These are phyloP conservation scores for Babesia ovata DNA, from an alignment of 169 alveolate species.

Conservation along the genomic window DNA sequence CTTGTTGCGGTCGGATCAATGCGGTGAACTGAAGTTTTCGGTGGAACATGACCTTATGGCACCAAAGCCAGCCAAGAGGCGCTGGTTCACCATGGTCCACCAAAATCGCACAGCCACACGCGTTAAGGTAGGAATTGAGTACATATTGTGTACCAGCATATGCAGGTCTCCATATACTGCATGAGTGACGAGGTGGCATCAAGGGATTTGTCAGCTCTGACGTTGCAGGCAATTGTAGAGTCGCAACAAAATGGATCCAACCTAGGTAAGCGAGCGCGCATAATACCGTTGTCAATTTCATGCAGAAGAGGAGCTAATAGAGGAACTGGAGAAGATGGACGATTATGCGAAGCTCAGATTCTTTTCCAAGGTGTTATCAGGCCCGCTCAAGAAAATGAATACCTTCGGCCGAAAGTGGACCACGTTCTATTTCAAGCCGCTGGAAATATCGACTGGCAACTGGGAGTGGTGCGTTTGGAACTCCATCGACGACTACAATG, in stretches of 20 bases:
- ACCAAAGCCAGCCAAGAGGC: conserved; percentile 31
- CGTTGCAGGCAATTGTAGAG: conserved; percentile 57
- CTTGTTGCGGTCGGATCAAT: background rate
- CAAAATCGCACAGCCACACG: conserved; percentile 33
- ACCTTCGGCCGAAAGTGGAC: conserved; percentile 50
- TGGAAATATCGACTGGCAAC: conserved; percentile 66
- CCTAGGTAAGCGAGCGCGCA: conserved; percentile 11
- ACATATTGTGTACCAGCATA: background rate
- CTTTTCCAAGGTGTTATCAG: conserved; percentile 61
- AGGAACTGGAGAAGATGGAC: conserved; percentile 44
- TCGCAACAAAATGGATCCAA: conserved; percentile 35
- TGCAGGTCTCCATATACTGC: conserved; percentile 38
- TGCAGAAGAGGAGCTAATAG: conserved; percentile 56
- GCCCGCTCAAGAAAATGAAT: conserved; percentile 64
- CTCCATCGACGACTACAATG: conserved; percentile 66
- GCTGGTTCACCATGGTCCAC: conserved; percentile 52
- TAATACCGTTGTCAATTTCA: no score
- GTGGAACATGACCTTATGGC: conserved; percentile 41
- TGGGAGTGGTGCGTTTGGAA: conserved; percentile 82
- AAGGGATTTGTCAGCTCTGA: conserved; percentile 42
- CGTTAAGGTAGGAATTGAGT: conserved; percentile 14
- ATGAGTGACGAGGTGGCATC: conserved; percentile 42
- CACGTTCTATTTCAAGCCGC: conserved; percentile 53
- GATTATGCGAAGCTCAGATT: conserved; percentile 50
- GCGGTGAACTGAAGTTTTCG: conserved; percentile 36